Conservation (phyloP, 768 basidiomycete genomes). For the Xerocomus brunneocitrinus region DNA sequence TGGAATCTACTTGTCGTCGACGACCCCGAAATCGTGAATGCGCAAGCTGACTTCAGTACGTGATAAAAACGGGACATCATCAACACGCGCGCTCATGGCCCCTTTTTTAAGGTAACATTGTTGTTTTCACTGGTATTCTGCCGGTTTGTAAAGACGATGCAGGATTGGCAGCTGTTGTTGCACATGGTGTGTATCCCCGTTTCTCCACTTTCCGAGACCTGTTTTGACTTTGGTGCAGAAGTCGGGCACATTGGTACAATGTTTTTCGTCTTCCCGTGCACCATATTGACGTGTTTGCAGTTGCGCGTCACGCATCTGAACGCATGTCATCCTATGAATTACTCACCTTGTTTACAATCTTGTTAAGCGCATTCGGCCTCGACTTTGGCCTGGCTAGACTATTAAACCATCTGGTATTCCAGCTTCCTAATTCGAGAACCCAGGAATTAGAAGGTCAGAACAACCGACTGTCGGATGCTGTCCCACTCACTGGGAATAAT, state of each 20-base stretch:
- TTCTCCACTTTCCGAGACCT: not conserved
- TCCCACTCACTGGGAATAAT: slow-evolving; percentile 3
- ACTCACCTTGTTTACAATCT: slow-evolving; percentile 35
- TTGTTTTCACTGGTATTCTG: slow-evolving; percentile 88
- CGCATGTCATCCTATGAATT: slow-evolving; percentile 41
- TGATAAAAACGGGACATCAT: not conserved
- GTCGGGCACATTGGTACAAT: slow-evolving; percentile 70
- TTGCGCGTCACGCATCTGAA: slow-evolving; percentile 57
- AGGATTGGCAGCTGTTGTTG: slow-evolving; percentile 78
- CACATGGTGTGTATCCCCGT: slow-evolving; percentile 55
- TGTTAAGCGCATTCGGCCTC: slow-evolving; percentile 48
- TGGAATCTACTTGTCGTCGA: slow-evolving; percentile 80
- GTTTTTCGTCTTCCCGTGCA: not conserved
- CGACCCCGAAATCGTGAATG: slow-evolving; percentile 67
- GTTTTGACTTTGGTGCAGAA: slow-evolving; percentile 40
- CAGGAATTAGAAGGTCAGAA: slow-evolving; percentile 74
- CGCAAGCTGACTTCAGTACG: slow-evolving; percentile 68
- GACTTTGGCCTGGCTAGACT: slow-evolving; percentile 49
- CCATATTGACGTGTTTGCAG: slow-evolving; percentile 29
- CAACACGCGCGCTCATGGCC: not conserved
- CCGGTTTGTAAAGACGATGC: slow-evolving; percentile 73
- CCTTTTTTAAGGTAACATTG: slow-evolving; percentile 52
- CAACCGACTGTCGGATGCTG: not conserved
- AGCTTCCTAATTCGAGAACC: slow-evolving; percentile 78
- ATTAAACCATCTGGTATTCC: slow-evolving; percentile 48